Base-by-base conservation (phyloP, 2,329 filamentous ascomycete genomes). In the Pseudogymnoascus sp. region DNA sequence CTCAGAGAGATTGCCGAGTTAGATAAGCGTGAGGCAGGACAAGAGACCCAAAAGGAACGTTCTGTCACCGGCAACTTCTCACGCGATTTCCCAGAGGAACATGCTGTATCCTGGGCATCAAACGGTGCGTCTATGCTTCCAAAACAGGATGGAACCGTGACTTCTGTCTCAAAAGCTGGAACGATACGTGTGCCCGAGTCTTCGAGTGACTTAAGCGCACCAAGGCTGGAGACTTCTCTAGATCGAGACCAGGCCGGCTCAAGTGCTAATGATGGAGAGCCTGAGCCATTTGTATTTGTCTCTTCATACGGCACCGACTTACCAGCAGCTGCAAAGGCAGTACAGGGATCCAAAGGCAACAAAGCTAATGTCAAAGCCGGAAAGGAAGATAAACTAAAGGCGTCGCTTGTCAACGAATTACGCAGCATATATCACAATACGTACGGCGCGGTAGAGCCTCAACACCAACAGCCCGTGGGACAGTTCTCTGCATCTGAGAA, bases 381-480 rank as follows among this genome's bases (percentile, higher is more conserved):
- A 6, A 47, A 60, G 37, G 62, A 61, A 24, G 44, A 61, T 35
- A 61, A 60, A 9, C 72, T 75, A 57, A 68, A 68, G 57, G 66
- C 67, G 5, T 17, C 47, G n/a, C 68, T 78, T 11, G 69, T 74
- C 13, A 65, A 68, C 6, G 72, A 77, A 63, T 69, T 78, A 17
- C 70, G 71, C 37, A 68, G 67, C 17, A 76, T 78, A 57, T 78
- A 79, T 64, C 76, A 78, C 65, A 70, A 74, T 37, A 62, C 64
- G 8, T 78, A 77, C 63, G 76, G 76, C 17, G 70, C 65, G 5
- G 77, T 77, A 60, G 67, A 70, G 60, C 63, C 59, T 37, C 67
- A 68, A 15, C 72, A 73, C 62, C 66, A 66, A 15, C 70, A 73
- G 59, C 33, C 63, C 36, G 61, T 64, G 3, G 40, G 40, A 4